Percentiles rank a stretch among this genome's conserved stretches.
Conservation (phyloP, 148 eudicot genomes). For the Linanthus parryae region DNA sequence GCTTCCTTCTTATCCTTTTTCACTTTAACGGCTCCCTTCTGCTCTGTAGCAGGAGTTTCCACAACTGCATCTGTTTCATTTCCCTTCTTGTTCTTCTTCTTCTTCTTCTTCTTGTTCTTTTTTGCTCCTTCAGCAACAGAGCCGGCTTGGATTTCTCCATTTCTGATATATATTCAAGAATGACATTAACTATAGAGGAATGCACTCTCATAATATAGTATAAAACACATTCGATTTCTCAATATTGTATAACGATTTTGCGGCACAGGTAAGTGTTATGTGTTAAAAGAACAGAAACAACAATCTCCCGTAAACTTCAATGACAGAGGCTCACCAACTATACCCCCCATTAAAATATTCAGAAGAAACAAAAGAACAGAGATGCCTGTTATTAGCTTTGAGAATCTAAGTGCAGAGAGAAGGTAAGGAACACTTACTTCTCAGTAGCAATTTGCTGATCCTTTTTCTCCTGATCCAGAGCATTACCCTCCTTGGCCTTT, state of each 20-base stretch:
- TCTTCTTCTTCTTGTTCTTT: conserved; percentile 48
- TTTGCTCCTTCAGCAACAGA: conserved; percentile 21
- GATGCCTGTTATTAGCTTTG: not conserved
- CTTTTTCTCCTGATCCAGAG: conserved; percentile 16
- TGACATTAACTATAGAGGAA: too few species aligned
- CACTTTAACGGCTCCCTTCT: conserved; percentile 18
- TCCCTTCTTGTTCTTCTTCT: conserved; percentile 43
- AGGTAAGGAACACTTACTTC: conserved; percentile 19
- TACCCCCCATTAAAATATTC: too few species aligned
- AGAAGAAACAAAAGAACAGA: too few species aligned
- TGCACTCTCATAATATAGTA: too few species aligned
- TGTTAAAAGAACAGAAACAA: too few species aligned
- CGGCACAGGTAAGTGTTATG: too few species aligned
- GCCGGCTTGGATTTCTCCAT: conserved; percentile 8
- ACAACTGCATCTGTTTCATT: conserved; percentile 20
- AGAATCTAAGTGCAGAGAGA: not conserved
- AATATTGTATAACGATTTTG: too few species aligned
- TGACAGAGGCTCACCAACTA: too few species aligned
- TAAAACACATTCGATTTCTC: too few species aligned
- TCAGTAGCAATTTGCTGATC: conserved; percentile 17
- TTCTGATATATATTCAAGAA: conserved; percentile 15
- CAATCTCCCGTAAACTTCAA: too few species aligned
- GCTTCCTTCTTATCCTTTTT: conserved; percentile 36
- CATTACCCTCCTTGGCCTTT: conserved; percentile 17
- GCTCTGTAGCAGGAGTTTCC: conserved; percentile 20